Conservation (phyloP, 2,329 filamentous ascomycete genomes). For the Clonostachys solani region DNA sequence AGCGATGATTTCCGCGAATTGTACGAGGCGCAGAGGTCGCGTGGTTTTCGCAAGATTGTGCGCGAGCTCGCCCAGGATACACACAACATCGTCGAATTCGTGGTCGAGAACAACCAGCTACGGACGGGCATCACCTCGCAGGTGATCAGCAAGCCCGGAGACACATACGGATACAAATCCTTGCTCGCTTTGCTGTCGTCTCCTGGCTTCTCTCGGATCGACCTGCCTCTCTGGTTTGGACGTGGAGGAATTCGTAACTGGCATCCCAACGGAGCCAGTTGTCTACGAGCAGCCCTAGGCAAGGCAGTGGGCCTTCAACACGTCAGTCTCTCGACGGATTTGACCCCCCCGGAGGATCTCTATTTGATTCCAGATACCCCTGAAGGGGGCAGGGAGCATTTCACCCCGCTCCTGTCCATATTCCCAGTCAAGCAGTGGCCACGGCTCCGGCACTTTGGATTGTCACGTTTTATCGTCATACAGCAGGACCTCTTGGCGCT, state of each 20-base stretch:
- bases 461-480: conserved; percentile 16
- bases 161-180: background rate
- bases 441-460: conserved; percentile 19
- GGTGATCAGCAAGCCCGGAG: too few species aligned
- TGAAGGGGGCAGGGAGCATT: conserved; percentile 1
- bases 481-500: conserved; percentile 17
- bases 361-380: background rate
- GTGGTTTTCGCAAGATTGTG: conserved; percentile 17
- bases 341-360: background rate
- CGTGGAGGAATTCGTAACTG: conserved; percentile 6
- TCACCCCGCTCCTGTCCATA: conserved; percentile 15
- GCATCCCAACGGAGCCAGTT: conserved; percentile 4
- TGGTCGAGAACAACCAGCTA: background rate
- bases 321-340: background rate
- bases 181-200: background rate
- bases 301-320: background rate
- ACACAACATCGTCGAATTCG: background rate
- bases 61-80: background rate
- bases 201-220: background rate
- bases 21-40: conserved; percentile 12
- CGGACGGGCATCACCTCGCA: background rate
- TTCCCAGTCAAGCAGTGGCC: conserved; percentile 20
- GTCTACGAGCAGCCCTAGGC: background rate
- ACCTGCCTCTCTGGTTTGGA: background rate
- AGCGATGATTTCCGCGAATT: background rate